Base-by-base conservation (phyloP, 768 basidiomycete species). In the Cystofilobasidium ferigula region DNA sequence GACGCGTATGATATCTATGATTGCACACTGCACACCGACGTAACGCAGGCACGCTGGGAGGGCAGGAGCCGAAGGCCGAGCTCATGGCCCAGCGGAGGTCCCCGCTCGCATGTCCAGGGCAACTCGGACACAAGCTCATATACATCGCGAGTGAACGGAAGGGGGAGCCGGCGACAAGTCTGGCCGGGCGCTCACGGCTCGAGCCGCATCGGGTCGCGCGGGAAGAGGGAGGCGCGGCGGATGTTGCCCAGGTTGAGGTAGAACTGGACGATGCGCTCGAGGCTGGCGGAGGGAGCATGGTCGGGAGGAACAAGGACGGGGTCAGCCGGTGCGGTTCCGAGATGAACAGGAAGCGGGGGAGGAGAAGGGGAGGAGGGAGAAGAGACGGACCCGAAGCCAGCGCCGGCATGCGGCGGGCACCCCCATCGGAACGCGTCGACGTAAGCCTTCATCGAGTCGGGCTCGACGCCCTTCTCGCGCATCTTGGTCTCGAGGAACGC, bases 181-280 rank as follows among this genome's bases (percentile, higher is more conserved):
- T n/a, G n/a, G n/a, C n/a, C n/a, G n/a, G n/a, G n/a, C n/a, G n/a
- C n/a, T 43, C 45, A 97, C 48, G 93, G 93, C 71, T 89, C 88
- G 70, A 97, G 79, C 64, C 94, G 82, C 79, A 91, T 94, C 64
- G 95, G 95, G 79, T 98, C 95, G 73, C 95, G 83, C 18, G 95
- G 95, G 85, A 98, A 98, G 73, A 98, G 74, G 30, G 26, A 32
- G 8, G 65, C 59, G 36, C 62, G 56, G 45, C 62, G 54, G 42
- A 68, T 62, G 57, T 62, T 56, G 34, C 67, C 61, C 14, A 68
- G 57, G 79, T 94, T 93, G 76, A 99, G 79, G 84, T 92, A 99
- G 70, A 99, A 79, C 93, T 98, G 97, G 74, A 98, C 77, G 60
- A 99, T 92, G 62, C 91, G 87, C 78, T 95, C 92, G 68, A 93